These are phyloP conservation scores for Astragalus membranaceus DNA, from an alignment of 306 rosid genomes.

Conservation along the genomic window DNA sequence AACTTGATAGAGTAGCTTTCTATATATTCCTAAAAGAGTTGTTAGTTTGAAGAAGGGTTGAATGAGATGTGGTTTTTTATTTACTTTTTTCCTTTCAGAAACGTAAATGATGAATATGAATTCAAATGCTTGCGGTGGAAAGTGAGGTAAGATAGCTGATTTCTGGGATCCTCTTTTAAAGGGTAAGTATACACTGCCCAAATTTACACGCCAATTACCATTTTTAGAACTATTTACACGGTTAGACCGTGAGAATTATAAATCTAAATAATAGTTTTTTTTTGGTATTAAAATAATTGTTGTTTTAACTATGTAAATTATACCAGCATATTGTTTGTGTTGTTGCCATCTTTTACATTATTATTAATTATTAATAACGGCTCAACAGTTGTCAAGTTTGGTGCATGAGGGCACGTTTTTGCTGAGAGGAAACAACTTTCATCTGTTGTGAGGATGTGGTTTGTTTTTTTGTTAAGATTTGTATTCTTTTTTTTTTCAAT, in stretches of 20 bases:
- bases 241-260: no score
- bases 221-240: neutral
- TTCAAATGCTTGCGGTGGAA: neutral
- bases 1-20: conserved; percentile 24
- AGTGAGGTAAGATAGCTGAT: neutral
- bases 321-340: neutral
- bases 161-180: neutral
- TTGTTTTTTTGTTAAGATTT: neutral
- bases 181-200: neutral
- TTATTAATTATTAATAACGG: neutral
- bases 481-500: no score
- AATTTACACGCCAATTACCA: neutral
- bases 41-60: neutral
- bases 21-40: conserved; percentile 5
- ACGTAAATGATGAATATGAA: neutral
- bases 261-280: neutral
- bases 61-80: neutral
- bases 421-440: conserved; percentile 9
- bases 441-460: neutral
- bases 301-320: neutral
- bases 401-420: neutral
- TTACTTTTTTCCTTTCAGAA: neutral
- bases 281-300: neutral
- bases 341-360: neutral
- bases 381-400: neutral